Evolutionary conservation across 352 stramenopile species (phyloP).

Genomic region (Chrysophaeum taylorii): DNA sequence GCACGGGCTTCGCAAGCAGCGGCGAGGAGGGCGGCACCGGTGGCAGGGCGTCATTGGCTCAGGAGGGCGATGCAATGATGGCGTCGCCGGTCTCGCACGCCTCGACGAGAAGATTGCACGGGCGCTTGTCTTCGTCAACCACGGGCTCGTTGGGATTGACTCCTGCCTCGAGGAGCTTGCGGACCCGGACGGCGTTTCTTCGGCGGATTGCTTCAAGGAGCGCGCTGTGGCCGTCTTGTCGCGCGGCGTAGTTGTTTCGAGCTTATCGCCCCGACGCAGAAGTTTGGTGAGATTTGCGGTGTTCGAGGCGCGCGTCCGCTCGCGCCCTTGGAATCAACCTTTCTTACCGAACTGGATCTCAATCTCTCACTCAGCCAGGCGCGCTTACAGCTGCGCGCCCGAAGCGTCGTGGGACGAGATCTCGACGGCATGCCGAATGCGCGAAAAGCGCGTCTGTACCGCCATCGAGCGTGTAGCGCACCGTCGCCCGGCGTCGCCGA

Average conservation of each 20-base stretch:
- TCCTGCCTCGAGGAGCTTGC: background rate
- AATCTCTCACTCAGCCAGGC: background rate
- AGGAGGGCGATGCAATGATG: background rate
- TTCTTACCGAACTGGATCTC: background rate
- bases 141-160: background rate
- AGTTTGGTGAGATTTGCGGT: background rate
- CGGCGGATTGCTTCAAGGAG: background rate
- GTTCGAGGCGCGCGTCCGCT: background rate
- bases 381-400: background rate
- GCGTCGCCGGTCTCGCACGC: background rate
- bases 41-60: background rate
- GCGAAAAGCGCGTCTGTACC: background rate
- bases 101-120: background rate
- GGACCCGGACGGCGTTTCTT: background rate
- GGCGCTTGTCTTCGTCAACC: too few species aligned
- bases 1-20: too few species aligned
- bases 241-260: background rate
- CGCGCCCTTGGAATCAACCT: background rate
- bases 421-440: background rate
- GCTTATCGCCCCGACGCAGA: background rate
- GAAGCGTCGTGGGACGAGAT: background rate
- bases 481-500: background rate
- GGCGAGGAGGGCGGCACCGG: too few species aligned
- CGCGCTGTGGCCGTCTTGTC: background rate
- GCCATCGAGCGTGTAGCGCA: background rate